A percentile compares a stretch with the other conserved stretches of the same genome.
These are phyloP conservation scores for Ceratobasidium sp. DNA, from an alignment of 1,284 basidiomycete species.

Conservation along the genomic window DNA sequence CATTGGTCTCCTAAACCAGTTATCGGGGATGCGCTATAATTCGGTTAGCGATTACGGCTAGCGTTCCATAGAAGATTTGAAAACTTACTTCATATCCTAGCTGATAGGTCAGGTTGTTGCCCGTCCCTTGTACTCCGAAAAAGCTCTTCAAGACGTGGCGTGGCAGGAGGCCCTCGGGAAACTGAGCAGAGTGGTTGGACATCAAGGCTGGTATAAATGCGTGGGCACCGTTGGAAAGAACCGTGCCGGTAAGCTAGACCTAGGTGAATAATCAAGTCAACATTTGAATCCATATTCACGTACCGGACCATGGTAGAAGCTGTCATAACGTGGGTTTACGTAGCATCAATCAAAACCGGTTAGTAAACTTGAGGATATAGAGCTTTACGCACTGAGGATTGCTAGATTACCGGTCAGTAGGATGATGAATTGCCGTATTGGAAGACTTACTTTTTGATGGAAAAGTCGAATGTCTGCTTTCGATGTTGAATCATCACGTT, in stretches of 20 bases:
- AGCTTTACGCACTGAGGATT: constrained; percentile 8
- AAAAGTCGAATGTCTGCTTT: neutral
- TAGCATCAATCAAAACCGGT: no score
- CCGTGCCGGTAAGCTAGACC: neutral
- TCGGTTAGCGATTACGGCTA: no score
- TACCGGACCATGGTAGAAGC: constrained; percentile 6
- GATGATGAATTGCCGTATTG: no score
- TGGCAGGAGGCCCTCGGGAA: neutral
- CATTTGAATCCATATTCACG: no score
- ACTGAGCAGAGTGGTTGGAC: constrained; percentile 17
- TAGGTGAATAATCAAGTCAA: neutral
- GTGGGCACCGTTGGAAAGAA: neutral
- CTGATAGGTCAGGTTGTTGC: neutral
- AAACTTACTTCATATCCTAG: constrained; percentile 7
- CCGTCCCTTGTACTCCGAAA: neutral
- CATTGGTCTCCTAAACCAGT: constrained; percentile 41
- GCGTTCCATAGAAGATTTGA: no score
- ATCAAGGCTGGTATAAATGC: neutral
- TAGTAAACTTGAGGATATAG: no score
- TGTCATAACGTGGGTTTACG: no score
- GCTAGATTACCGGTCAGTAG: no score
- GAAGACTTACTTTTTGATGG: constrained; percentile 10
- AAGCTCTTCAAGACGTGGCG: constrained; percentile 10
- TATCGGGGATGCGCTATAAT: constrained; percentile 32
- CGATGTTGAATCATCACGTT: neutral